Evolutionary conservation across 768 basidiomycete species (phyloP), one percentile per base, ranked within the genome.

Genomic region (Naganishia friedmannii): DNA sequence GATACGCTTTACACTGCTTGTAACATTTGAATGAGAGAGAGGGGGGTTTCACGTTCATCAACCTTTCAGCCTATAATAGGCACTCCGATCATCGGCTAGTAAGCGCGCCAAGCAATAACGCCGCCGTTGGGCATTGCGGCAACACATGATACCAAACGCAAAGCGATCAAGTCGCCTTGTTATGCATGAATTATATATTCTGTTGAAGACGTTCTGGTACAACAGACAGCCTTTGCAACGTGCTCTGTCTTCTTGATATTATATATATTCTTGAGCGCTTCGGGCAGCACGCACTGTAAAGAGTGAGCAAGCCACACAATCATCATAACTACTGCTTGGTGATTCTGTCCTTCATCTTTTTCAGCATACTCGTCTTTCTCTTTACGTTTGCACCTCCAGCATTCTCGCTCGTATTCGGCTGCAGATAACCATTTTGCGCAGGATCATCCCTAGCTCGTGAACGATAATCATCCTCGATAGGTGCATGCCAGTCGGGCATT

Each of bases 291-390:
- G 34, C 32, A 58, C n/a, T 58, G 10, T 21, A 10, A 57, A 34
- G 29, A 58, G 31, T 58, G 21, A 19, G 48, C 3, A 23, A 51
- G 48, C 48, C n/a, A 29, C 8, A 42, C 23, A 45, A 21, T 12
- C 23, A 26, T 29, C 42, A 37, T 12, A 26, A 42, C 34, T 26
- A 42, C 39, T 63, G 42, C 32, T 63, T 63, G 23, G 60, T 63
- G 29, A 80, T 80, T 68, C 74, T 75, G 45, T 79, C 79, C 67
- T 68, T 77, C 66, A 80, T 60, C 72, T 79, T 79, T 73, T 80
- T 79, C 17, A 80, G 75, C 74, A 80, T 72, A 42, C 74, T 75
- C 46, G 76, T 72, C 70, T 80, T 80, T 60, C 79, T 73, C 71
- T 73, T 75, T 21, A 80, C 66, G 10, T 74, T 74, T 7, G 60